Percentiles rank a stretch among this genome's conserved stretches.
Evolutionary conservation across 176 grass and related monocot genomes (phyloP).

Genomic region (Elymus sibiricus): DNA sequence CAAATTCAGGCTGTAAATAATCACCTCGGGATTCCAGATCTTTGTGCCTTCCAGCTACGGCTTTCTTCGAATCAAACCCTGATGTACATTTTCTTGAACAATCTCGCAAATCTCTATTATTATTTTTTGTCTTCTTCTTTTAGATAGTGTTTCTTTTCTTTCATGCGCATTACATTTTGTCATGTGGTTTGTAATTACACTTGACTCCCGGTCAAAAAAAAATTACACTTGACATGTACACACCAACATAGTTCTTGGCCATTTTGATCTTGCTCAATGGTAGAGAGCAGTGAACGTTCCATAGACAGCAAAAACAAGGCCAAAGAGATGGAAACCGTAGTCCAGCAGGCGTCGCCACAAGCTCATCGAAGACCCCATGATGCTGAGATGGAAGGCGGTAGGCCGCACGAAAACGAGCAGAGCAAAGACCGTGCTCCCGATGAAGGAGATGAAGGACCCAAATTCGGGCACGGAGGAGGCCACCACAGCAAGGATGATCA

Average conservation of each 20-base stretch:
- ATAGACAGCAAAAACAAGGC: constrained; percentile 56
- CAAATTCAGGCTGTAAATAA: too few relatives aligned
- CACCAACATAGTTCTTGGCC: not conserved
- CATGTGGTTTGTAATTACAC: too few relatives aligned
- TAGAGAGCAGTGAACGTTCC: constrained; percentile 43
- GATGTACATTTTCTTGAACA: too few relatives aligned
- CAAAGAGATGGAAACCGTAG: constrained; percentile 55
- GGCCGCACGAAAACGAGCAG: constrained; percentile 85
- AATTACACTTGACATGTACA: too few relatives aligned
- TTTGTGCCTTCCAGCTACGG: too few relatives aligned
- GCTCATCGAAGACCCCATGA: constrained; percentile 55
- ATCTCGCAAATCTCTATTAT: too few relatives aligned
- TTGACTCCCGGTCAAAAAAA: too few relatives aligned
- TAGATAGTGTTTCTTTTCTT: too few relatives aligned
- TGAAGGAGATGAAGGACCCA: constrained; percentile 73
- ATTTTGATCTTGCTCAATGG: not conserved
- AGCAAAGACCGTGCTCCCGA: constrained; percentile 76
- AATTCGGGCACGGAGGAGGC: constrained; percentile 79
- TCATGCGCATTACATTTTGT: too few relatives aligned
- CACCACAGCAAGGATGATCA: constrained; percentile 42
- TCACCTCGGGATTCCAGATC: too few relatives aligned
- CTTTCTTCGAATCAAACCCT: too few relatives aligned
- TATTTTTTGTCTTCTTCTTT: too few relatives aligned
- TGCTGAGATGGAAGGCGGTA: constrained; percentile 57
- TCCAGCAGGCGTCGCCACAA: constrained; percentile 40